Evolutionary conservation across 495 filamentous ascomycete genomes (phyloP).

Genomic region (Aspergillus indologenus): DNA sequence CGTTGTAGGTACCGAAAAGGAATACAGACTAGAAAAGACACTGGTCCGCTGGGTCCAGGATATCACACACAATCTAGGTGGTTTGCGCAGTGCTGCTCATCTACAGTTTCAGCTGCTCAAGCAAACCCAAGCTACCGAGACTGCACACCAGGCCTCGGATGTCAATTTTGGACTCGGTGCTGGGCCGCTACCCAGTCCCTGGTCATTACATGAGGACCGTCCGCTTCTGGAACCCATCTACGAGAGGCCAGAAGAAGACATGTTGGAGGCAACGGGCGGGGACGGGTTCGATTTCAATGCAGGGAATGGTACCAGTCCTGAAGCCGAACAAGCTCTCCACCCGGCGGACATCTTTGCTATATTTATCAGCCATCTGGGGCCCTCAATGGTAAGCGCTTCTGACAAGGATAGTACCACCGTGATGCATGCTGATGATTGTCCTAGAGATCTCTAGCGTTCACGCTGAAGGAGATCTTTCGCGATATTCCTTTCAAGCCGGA

Average conservation of each 20-base stretch:
- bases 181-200: slow-evolving; percentile 27
- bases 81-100: slow-evolving; percentile 81
- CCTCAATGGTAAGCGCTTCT: slow-evolving; percentile 66
- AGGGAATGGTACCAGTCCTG: slow-evolving; percentile 14
- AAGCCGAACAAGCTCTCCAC: slow-evolving; percentile 33
- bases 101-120: slow-evolving; percentile 83
- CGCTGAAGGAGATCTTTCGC: slow-evolving; percentile 80
- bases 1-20: slow-evolving; percentile 73
- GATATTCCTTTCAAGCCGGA: slow-evolving; percentile 75
- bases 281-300: slow-evolving; percentile 16
- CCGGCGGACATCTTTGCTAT: slow-evolving; percentile 79
- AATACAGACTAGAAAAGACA: slow-evolving; percentile 75
- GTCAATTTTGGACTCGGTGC: slow-evolving; percentile 13
- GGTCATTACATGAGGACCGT: slow-evolving; percentile 39
- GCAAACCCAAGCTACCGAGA: slow-evolving; percentile 45
- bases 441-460: slow-evolving; percentile 83
- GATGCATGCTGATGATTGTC: slow-evolving; percentile 19
- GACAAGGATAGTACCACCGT: background rate
- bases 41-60: slow-evolving; percentile 83
- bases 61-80: slow-evolving; percentile 86
- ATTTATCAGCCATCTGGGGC: slow-evolving; percentile 84
- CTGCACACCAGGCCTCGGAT: slow-evolving; percentile 13
- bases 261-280: slow-evolving; percentile 36
- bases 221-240: slow-evolving; percentile 59
- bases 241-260: slow-evolving; percentile 62